These are phyloP conservation scores for Ilex asprella DNA, from an alignment of 257 asterid species.

Conservation along the genomic window DNA sequence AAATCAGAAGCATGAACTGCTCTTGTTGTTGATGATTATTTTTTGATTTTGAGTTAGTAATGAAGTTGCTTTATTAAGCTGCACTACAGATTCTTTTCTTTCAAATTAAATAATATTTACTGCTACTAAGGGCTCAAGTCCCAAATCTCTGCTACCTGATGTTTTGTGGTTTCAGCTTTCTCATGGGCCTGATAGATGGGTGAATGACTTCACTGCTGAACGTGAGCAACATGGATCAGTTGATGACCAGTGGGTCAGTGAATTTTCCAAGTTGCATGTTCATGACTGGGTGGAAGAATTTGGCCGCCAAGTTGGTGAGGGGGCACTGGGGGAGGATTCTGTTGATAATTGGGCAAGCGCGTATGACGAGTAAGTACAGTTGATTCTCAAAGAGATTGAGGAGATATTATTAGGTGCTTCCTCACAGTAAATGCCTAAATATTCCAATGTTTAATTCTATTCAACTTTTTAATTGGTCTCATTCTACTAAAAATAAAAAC, in stretches of 20 bases:
- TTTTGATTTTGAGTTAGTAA: no score
- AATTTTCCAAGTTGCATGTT: conserved; percentile 86
- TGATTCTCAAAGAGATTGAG: conserved; percentile 6
- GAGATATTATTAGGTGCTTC: no score
- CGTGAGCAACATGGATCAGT: conserved; percentile 45
- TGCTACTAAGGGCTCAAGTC: neutral
- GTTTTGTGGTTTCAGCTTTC: conserved; percentile 46
- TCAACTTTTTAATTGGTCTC: no score
- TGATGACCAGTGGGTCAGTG: conserved; percentile 83
- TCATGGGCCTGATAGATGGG: conserved; percentile 85
- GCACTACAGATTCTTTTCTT: neutral
- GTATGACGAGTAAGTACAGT: conserved; percentile 81
- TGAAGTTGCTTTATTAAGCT: no score
- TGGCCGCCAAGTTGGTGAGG: conserved; percentile 87
- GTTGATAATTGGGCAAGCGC: conserved; percentile 89
- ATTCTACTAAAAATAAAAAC: no score
- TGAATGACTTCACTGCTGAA: conserved; percentile 69
- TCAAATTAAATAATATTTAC: neutral
- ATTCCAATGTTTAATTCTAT: no score
- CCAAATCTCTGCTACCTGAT: neutral
- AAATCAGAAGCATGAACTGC: no score
- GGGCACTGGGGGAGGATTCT: conserved; percentile 64
- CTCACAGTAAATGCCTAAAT: no score
- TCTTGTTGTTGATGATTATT: no score
- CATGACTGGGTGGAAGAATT: conserved; percentile 94